phyloP scores from a whole-genome alignment of 2,329 filamentous ascomycete species.

The Hymenotorrendiella dingleyae region DNA sequence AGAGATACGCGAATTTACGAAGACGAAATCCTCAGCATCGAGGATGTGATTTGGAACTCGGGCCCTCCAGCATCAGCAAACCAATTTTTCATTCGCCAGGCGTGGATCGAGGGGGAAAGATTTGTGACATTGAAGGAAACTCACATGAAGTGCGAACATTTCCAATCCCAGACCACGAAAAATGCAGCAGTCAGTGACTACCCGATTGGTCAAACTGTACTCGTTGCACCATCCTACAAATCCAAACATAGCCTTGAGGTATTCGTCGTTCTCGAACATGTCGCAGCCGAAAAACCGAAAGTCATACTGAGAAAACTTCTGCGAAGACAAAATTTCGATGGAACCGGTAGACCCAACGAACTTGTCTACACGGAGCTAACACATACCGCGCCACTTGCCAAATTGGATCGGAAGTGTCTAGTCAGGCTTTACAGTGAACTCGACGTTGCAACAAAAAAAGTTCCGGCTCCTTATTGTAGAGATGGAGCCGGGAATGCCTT shows the following conservation, averaged over 20 bases:
- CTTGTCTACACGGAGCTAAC: slow-evolving; percentile 49
- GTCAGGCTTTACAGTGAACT: slow-evolving; percentile 47
- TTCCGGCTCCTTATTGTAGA: slow-evolving; percentile 60
- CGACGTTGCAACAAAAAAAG: slow-evolving; percentile 28
- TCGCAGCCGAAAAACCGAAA: slow-evolving; percentile 22
- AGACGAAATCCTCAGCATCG: slow-evolving; percentile 50
- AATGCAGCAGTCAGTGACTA: slow-evolving; percentile 30
- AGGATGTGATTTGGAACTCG: slow-evolving; percentile 53
- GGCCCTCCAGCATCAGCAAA: slow-evolving; percentile 33
- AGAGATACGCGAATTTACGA: slow-evolving; percentile 38
- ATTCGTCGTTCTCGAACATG: slow-evolving; percentile 47
- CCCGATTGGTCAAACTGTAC: slow-evolving; percentile 52
- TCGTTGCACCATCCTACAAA: slow-evolving; percentile 34
- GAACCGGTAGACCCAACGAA: slow-evolving; percentile 34
- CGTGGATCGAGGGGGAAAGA: slow-evolving; percentile 54
- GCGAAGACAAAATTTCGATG: slow-evolving; percentile 41
- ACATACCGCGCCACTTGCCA: slow-evolving; percentile 31
- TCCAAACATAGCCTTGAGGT: slow-evolving; percentile 46
- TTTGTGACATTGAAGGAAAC: slow-evolving; percentile 52
- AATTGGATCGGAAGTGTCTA: slow-evolving; percentile 51
- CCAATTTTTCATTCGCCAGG: slow-evolving; percentile 65
- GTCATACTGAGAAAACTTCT: slow-evolving; percentile 46
- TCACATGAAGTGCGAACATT: slow-evolving; percentile 50
- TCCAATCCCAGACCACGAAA: slow-evolving; percentile 14
- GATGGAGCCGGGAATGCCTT: slow-evolving; percentile 62